Evolutionary conservation across 352 stramenopile species (phyloP), one percentile per base, ranked within the genome.

Genomic region (Pythium angustatum): DNA sequence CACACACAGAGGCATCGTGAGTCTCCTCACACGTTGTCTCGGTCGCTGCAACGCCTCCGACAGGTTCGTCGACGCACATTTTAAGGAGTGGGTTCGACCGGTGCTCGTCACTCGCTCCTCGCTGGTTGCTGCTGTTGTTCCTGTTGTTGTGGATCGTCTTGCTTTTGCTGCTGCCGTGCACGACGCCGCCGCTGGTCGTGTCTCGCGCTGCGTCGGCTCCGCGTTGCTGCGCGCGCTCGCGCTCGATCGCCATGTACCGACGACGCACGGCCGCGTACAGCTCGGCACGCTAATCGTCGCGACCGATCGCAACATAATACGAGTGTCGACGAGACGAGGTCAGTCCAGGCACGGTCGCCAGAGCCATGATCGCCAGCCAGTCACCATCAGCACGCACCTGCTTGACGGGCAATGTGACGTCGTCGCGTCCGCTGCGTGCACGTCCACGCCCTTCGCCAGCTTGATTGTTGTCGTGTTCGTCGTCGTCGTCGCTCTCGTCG

Each of bases 241-340:
- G 72, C 62, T 86, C 80, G 34, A 72, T 68, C 21, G 80, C 73
- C 82, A 91, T 91, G 66, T 83, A 91, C 24, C 75, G 69, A 5
- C 77, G 78, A 9, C 79, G 73, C 22, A 88, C 82, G 14, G 69
- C 73, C 4, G 77, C 71, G 48, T 82, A 87, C 26, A 91, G 33
- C 28, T 74, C 66, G 12, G 75, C 56, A 21, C 79, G 82, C 82
- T 62, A 14, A 34, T 27, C 5, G n/a, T 33, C 0, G 3, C 48
- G 2, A 43, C 54, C 53, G 2, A 49, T 52, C 11, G 24, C 7
- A 47, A 33, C 19, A 48, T n/a, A n/a, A n/a, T n/a, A n/a, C n/a
- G n/a, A n/a, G n/a, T n/a, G n/a, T n/a, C n/a, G n/a, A n/a, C n/a
- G n/a, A n/a, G n/a, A n/a, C n/a, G n/a, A n/a, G n/a, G n/a, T n/a